Evolutionary conservation across 208 protist genomes (phyloP).

Genomic region (Crithidia fasciculata): DNA sequence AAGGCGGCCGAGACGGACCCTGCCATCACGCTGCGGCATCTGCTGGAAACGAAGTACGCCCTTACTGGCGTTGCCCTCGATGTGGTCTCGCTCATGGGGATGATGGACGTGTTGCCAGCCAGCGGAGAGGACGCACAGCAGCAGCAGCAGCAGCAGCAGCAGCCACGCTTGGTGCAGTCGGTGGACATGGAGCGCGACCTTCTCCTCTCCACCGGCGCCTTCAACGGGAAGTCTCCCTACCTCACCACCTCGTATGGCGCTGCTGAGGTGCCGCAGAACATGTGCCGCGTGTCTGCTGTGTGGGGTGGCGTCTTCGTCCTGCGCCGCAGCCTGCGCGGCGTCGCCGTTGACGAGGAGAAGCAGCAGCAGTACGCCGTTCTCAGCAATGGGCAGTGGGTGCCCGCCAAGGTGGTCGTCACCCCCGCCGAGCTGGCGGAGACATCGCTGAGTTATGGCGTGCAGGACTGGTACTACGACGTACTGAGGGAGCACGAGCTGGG

Average conservation of each 20-base stretch:
- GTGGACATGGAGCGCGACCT: slow-evolving; percentile 64
- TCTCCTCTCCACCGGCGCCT: slow-evolving; percentile 82
- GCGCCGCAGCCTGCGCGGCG: slow-evolving; percentile 53
- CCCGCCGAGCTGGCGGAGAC: slow-evolving; percentile 38
- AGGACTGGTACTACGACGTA: slow-evolving; percentile 39
- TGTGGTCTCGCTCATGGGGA: slow-evolving; percentile 67
- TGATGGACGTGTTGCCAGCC: slow-evolving; percentile 42
- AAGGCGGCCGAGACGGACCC: slow-evolving; percentile 22
- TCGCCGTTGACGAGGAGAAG: slow-evolving; percentile 40
- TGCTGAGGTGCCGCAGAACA: slow-evolving; percentile 83
- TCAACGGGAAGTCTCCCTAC: slow-evolving; percentile 74
- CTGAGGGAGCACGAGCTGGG: slow-evolving; percentile 34
- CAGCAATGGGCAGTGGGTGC: slow-evolving; percentile 83
- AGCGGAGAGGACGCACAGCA: background rate
- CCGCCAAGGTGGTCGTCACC: slow-evolving; percentile 57
- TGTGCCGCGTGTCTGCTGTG: slow-evolving; percentile 89
- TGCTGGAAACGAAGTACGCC: slow-evolving; percentile 60
- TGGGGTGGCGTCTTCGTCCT: slow-evolving; percentile 86
- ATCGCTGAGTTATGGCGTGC: slow-evolving; percentile 23
- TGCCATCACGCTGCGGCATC: slow-evolving; percentile 38
- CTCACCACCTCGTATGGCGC: slow-evolving; percentile 83
- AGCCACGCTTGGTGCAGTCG: slow-evolving; percentile 33
- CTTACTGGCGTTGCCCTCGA: slow-evolving; percentile 51
- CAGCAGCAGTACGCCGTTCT: slow-evolving; percentile 62
- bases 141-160: background rate